Base-by-base conservation (phyloP, 2,329 filamentous ascomycete genomes). In the Apiospora sp. region DNA sequence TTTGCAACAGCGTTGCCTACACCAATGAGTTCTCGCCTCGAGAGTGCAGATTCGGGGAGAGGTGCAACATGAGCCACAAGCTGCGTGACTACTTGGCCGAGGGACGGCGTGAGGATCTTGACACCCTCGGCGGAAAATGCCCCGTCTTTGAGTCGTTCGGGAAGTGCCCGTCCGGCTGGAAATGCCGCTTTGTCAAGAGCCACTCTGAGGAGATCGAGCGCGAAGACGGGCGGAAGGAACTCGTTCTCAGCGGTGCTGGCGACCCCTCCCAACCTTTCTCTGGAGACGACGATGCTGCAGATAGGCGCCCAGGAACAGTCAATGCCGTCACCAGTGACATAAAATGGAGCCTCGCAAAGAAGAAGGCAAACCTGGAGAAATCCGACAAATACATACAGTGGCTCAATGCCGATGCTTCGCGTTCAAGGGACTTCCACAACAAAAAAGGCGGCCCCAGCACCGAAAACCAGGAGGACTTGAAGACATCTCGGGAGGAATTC, bases 111-210 rank as follows among this genome's bases (percentile, higher is more conserved):
- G 90, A 90, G 73, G 94, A 98, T 79, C 86, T 98, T 51, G 88
- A 88, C 6, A 94, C 93, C 0, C 92, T 97, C 78, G 88, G 87
- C 58, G 93, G 94, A 8, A 87, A 92, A 74, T 99, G 96, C 79
- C 96, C 95, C 0, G 89, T 97, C 12, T 98, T 91, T 82, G 92
- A 94, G 76, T 86, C 87, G 22, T 90, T 92, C 75, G 95, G 95
- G 16, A 90, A 87, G 74, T 99, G 96, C 78, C 88, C 90, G 68
- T 90, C 92, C 19, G 96, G 96, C 7, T 99, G 96, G 95, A 97
- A 96, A 81, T 99, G 96, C 81, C 92, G 96, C 30, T 97, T 98
- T 79, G 93, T 94, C 46, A 89, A 89, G 75, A 97, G 94, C 75
- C 96, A 99, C 83, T 96, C 94, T 78, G 88, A 91, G 74, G 96